Percentiles rank a stretch among this genome's conserved stretches.
Evolutionary conservation across 345 rosid species (phyloP).

Genomic region (Punica granatum): DNA sequence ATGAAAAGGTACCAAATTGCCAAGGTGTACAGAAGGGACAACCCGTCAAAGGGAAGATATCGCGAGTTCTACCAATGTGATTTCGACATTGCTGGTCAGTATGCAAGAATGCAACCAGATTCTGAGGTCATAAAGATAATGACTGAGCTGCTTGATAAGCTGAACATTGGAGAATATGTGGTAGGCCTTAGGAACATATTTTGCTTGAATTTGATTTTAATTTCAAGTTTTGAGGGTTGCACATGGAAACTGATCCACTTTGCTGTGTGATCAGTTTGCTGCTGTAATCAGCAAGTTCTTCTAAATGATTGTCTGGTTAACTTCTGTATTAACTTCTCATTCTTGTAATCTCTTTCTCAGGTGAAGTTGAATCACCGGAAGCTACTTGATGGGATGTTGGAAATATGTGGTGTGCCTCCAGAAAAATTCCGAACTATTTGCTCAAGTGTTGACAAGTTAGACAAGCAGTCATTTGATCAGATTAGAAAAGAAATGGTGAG

Average conservation of each 20-base stretch:
- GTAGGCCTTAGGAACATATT: conserved; percentile 20
- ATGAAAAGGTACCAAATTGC: conserved; percentile 86
- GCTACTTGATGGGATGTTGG: conserved; percentile 90
- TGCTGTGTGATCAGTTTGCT: not conserved
- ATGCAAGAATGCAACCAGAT: conserved; percentile 90
- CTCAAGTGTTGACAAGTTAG: conserved; percentile 89
- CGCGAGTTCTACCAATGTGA: conserved; percentile 97
- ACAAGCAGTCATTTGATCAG: conserved; percentile 82
- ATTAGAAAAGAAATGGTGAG: conserved; percentile 47
- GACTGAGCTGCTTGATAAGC: conserved; percentile 72
- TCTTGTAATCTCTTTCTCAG: conserved; percentile 22
- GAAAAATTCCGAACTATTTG: conserved; percentile 91
- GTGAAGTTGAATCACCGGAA: conserved; percentile 85
- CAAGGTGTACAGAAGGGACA: conserved; percentile 87
- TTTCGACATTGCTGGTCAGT: conserved; percentile 88
- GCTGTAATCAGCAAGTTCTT: not conserved
- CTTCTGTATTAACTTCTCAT: not conserved
- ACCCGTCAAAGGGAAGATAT: conserved; percentile 89
- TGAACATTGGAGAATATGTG: conserved; percentile 84
- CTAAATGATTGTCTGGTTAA: not conserved
- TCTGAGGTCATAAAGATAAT: conserved; percentile 68
- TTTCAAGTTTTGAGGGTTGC: not conserved
- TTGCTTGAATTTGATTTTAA: not conserved
- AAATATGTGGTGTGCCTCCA: conserved; percentile 89
- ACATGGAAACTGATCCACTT: not conserved